phyloP scores from a whole-genome alignment of 2,329 filamentous ascomycete genomes.

The Pestalotiopsis sp. region DNA sequence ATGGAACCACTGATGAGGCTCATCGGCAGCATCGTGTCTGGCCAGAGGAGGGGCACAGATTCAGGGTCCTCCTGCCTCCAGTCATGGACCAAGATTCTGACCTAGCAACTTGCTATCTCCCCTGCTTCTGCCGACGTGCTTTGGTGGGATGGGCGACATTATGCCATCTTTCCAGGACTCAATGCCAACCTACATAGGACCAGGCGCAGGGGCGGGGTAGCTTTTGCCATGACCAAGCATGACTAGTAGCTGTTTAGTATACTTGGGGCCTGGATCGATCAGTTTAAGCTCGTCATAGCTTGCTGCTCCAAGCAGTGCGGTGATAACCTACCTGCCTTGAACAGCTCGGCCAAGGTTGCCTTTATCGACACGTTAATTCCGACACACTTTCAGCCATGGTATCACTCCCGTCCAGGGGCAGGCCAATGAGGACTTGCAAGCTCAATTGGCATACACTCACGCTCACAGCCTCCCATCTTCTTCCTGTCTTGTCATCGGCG shows the following conservation, averaged over 20 bases:
- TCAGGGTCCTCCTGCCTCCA: neutral
- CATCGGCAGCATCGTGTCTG: neutral
- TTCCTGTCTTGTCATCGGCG: neutral
- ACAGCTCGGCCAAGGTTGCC: neutral
- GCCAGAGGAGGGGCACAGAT: neutral
- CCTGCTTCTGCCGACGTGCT: neutral
- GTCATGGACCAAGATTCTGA: neutral
- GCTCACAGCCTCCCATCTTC: neutral
- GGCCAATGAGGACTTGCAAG: neutral
- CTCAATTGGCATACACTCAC: neutral
- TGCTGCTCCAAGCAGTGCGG: neutral
- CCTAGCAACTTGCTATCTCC: neutral
- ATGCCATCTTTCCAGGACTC: neutral
- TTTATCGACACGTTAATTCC: neutral
- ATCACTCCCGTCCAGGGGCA: neutral
- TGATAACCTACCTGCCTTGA: neutral
- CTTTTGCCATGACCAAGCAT: neutral
- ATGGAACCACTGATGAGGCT: neutral
- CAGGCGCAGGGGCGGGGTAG: neutral
- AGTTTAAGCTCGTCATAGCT: neutral
- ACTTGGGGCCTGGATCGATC: neutral
- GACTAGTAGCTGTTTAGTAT: conserved; percentile 2
- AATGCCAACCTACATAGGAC: neutral
- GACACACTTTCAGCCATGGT: neutral
- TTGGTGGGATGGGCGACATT: neutral